A percentile compares a stretch with the other conserved stretches of the same genome.
Evolutionary conservation across 2,329 filamentous ascomycete genomes (phyloP).

Genomic region (Trichoderma breve): DNA sequence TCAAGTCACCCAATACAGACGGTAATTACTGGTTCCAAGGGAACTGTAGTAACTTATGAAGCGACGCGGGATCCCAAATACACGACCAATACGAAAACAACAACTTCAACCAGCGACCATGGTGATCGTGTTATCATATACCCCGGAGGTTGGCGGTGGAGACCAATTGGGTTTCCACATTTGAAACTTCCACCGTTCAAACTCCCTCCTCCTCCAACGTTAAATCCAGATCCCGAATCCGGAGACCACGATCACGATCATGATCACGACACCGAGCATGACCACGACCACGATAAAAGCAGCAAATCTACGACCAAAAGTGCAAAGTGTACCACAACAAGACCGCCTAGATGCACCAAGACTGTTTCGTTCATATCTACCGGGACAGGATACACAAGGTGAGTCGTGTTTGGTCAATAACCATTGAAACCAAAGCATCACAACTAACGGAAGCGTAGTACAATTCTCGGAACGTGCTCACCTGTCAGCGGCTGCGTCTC

Average conservation of each 20-base stretch:
- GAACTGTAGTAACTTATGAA: not conserved
- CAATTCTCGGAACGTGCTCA: not conserved
- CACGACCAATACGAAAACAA: not conserved
- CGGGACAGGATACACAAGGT: not conserved
- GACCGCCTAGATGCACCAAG: not conserved
- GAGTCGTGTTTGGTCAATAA: not conserved
- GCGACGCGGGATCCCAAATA: not conserved
- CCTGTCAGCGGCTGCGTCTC: not conserved
- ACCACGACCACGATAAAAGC: not conserved
- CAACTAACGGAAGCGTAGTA: not conserved
- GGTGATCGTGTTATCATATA: not conserved
- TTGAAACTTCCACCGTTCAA: not conserved
- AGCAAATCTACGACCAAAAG: not conserved
- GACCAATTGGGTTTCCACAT: not conserved
- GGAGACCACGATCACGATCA: not conserved
- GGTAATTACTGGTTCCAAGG: not conserved
- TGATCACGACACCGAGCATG: not conserved
- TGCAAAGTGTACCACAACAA: not conserved
- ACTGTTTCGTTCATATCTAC: not conserved
- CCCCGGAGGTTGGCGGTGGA: not conserved
- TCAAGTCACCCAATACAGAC: not conserved
- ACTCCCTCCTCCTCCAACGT: not conserved
- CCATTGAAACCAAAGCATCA: not conserved
- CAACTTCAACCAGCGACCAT: not conserved
- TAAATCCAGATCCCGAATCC: not conserved